phyloP scores from a whole-genome alignment of 2,329 filamentous ascomycete species.

The Ceratocystis huliohia region DNA sequence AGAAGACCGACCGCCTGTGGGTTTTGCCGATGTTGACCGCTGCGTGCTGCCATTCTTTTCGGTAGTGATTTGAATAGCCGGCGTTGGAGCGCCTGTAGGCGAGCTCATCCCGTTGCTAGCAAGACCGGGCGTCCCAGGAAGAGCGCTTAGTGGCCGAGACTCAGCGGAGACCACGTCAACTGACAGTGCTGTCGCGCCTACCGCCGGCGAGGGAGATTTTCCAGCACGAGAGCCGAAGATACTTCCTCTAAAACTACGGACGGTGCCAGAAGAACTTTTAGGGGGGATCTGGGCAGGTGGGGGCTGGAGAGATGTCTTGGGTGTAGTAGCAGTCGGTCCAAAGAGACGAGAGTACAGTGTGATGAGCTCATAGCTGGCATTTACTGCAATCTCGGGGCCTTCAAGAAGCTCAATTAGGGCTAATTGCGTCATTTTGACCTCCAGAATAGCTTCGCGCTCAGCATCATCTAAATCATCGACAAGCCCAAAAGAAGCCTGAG shows the following conservation, averaged over 20 bases:
- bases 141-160: slow-evolving; percentile 22
- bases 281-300: slow-evolving; percentile 29
- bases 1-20: slow-evolving; percentile 15
- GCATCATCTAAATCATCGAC: slow-evolving; percentile 70
- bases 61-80: slow-evolving; percentile 17
- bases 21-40: slow-evolving; percentile 8
- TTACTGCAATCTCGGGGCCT: slow-evolving; percentile 73
- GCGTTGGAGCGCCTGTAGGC: slow-evolving; percentile 27
- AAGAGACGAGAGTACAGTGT: slow-evolving; percentile 73
- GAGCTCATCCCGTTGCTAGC: slow-evolving; percentile 33
- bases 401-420: slow-evolving; percentile 71
- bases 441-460: slow-evolving; percentile 78
- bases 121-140: slow-evolving; percentile 35
- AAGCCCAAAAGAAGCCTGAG: slow-evolving; percentile 28
- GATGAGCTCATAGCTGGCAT: slow-evolving; percentile 73
- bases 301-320: slow-evolving; percentile 14
- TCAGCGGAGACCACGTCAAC: slow-evolving; percentile 5
- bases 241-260: slow-evolving; percentile 58
- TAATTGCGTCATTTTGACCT: slow-evolving; percentile 91
- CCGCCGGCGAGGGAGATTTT: slow-evolving; percentile 14
- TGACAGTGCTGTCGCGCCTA: slow-evolving; percentile 11
- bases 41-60: not conserved
- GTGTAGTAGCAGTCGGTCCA: slow-evolving; percentile 30
- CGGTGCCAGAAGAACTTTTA: slow-evolving; percentile 57
- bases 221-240: slow-evolving; percentile 51